Base-by-base conservation (phyloP, 495 filamentous ascomycete species). In the Aspergillus sclerotioniger region DNA sequence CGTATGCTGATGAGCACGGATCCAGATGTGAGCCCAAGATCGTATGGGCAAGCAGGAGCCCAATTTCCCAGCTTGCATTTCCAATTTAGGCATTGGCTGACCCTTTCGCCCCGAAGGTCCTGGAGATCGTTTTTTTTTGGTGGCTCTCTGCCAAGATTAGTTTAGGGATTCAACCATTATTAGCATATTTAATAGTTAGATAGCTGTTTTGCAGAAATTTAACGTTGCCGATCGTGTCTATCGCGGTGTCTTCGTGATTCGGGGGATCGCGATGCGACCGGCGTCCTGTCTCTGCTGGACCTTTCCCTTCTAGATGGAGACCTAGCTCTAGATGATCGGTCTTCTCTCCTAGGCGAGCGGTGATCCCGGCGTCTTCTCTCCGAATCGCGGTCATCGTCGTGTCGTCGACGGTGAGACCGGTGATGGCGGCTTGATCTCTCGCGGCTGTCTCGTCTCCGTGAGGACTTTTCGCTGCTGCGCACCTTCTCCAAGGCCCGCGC, bases 401-500 rank as follows among this genome's bases (percentile, higher is more conserved):
- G 65, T 51, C 70, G 68, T 43, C 63, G 67, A 31, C 71, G 77
- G 53, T 70, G 69, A 54, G 71, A 72, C 10, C 76, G 79, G 60
- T 84, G 85, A 32, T 80, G 82, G 44, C 80, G 80, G 57, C 73
- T 71, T 5, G 75, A 70, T 35, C 73, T 62, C 20, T 78, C 75
- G 44, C 69, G 69, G 55, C 72, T 75, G 33, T 65, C 61, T 21
- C 71, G 71, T 46, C 69, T 67, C 13, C 74, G 63, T 17, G 70
- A 71, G 5, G 71, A 69, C 55, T 63, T 74, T 33, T 75, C 71
- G 32, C 70, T 70, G 62, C 66, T 78, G 50, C 78, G 76, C 54
- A 81, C 71, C 60, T 73, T 83, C 59, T 80, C 78, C 62, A 90
- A 65, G 0, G 91, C 92, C 50, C 75, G 80, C 33, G 86, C 83